phyloP scores from a whole-genome alignment of 2,329 filamentous ascomycete genomes.

The Trichoderma harzianum region DNA sequence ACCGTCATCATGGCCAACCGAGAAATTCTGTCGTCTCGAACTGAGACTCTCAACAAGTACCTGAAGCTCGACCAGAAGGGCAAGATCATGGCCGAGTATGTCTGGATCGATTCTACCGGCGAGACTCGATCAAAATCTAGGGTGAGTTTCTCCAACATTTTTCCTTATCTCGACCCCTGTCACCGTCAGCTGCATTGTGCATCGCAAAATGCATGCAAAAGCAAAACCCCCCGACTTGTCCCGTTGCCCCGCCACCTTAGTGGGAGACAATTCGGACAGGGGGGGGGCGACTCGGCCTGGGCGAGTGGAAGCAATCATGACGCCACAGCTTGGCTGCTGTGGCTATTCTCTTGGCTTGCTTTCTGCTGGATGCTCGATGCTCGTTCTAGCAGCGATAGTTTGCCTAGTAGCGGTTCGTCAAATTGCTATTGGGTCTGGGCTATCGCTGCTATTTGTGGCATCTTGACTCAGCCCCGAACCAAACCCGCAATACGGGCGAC shows the following conservation, averaged over 20 bases:
- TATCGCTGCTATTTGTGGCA: background rate
- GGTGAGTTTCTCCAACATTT: constrained; percentile 55
- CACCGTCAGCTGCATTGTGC: constrained; percentile 5
- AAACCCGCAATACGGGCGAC: background rate
- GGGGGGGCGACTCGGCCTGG: background rate
- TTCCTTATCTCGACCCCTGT: constrained; percentile 8
- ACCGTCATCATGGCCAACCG: constrained; percentile 24
- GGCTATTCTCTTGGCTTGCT: background rate
- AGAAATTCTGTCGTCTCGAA: constrained; percentile 29
- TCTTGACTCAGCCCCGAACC: background rate
- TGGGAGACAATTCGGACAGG: background rate
- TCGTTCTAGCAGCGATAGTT: background rate
- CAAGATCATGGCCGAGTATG: constrained; percentile 87
- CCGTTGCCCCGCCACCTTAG: constrained; percentile 12
- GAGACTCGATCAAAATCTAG: constrained; percentile 91
- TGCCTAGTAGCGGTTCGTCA: background rate
- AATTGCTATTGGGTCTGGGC: background rate
- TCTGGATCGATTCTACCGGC: constrained; percentile 87
- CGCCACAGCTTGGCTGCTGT: background rate
- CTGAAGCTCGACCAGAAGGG: constrained; percentile 87
- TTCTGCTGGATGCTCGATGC: background rate
- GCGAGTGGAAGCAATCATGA: constrained; percentile 3
- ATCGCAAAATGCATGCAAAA: background rate
- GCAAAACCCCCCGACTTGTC: constrained; percentile 19
- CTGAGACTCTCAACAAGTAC: constrained; percentile 73